Conservation (phyloP, 306 rosid species). For the Cicer cuneatum region DNA sequence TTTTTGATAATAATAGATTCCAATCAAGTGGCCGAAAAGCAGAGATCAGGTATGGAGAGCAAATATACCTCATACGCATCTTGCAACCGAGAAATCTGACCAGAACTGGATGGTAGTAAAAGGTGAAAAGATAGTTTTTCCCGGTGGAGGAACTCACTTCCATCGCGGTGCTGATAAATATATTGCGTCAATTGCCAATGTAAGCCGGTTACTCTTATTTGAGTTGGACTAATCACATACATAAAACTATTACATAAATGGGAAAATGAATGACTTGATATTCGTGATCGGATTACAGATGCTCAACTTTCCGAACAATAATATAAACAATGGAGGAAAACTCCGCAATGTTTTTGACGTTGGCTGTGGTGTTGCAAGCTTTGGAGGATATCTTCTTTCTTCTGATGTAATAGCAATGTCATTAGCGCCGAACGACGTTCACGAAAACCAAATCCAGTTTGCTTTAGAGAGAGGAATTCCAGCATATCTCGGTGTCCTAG, state of each 20-base stretch:
- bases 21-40: conserved; percentile 96
- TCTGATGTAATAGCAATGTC: conserved; percentile 82
- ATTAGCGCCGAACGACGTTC: conserved; percentile 94
- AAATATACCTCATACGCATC: conserved; percentile 96
- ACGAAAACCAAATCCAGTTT: conserved; percentile 95
- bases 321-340: conserved; percentile 75
- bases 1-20: conserved; percentile 61
- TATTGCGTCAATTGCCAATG: conserved; percentile 87
- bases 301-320: conserved; percentile 85
- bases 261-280: conserved; percentile 30
- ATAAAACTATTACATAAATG: not conserved
- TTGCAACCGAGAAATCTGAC: conserved; percentile 93
- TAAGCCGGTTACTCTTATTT: conserved; percentile 52
- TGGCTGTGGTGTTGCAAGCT: conserved; percentile 96
- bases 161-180: conserved; percentile 91
- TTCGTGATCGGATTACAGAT: conserved; percentile 59
- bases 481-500: conserved; percentile 91
- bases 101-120: conserved; percentile 90
- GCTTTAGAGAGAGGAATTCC: conserved; percentile 97
- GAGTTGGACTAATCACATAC: conserved; percentile 32
- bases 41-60: conserved; percentile 97
- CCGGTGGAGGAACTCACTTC: conserved; percentile 98
- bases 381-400: conserved; percentile 89
- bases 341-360: conserved; percentile 79
- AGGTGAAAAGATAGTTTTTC: conserved; percentile 86